Evolutionary conservation across 2,329 filamentous ascomycete genomes (phyloP).

Genomic region (Pseudocercospora musae): DNA sequence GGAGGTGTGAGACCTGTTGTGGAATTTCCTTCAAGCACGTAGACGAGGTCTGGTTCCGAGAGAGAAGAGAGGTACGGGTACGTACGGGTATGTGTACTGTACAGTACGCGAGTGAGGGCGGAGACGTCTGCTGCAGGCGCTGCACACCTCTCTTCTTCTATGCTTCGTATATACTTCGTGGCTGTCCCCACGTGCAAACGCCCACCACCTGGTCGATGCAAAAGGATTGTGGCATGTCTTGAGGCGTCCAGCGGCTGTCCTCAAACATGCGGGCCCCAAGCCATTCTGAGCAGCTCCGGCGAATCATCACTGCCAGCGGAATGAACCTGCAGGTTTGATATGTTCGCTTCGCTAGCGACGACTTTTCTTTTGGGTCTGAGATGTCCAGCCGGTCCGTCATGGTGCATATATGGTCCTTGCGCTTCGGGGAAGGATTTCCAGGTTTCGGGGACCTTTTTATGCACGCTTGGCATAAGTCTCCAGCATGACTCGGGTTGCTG

Average conservation of each 20-base stretch:
- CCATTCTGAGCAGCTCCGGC: neutral
- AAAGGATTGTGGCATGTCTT: neutral
- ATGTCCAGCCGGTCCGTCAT: neutral
- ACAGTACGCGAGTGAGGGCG: too few relatives aligned
- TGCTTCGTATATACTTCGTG: too few relatives aligned
- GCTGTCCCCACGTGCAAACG: neutral
- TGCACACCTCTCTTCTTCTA: neutral
- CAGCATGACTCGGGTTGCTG: neutral
- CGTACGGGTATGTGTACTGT: too few relatives aligned
- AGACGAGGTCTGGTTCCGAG: neutral
- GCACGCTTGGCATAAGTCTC: neutral
- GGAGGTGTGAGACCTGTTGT: neutral
- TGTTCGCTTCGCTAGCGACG: neutral
- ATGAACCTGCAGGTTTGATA: neutral
- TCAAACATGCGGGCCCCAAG: neutral
- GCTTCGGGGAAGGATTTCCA: neutral
- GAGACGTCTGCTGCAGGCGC: too few relatives aligned
- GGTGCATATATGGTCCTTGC: neutral
- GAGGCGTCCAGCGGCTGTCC: neutral
- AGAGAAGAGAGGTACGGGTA: too few relatives aligned
- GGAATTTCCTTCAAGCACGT: neutral
- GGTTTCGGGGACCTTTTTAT: neutral
- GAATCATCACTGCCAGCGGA: neutral
- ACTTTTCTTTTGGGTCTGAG: neutral
- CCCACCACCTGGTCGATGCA: neutral